Evolutionary conservation across 176 grass and related monocot genomes (phyloP).

Genomic region (maize (Zea mays)): Zm-B73-REFERENCE-NAM-5.0 NC_050096.1:195440501-195441000

Average conservation of each 20-base stretch:
- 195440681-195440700: conserved; percentile 59
- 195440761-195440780: conserved; percentile 56
- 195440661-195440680: conserved; percentile 86
- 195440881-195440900: conserved; percentile 58
- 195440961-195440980: conserved; percentile 68
- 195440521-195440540: conserved; percentile 90
- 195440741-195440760: conserved; percentile 85
- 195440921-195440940: conserved; percentile 72
- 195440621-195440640: conserved; percentile 76
- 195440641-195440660: conserved; percentile 71
- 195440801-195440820: conserved; percentile 71
- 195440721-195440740: conserved; percentile 61
- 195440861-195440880: conserved; percentile 57
- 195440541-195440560: conserved; percentile 65
- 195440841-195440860: conserved; percentile 89
- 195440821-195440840: conserved; percentile 93
- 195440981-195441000: conserved; percentile 76
- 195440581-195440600: conserved; percentile 58
- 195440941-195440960: conserved; percentile 86
- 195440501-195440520: conserved; percentile 80
- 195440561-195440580: conserved; percentile 65
- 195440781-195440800: conserved; percentile 63
- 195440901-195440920: conserved; percentile 64
- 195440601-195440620: conserved; percentile 76
- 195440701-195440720: conserved; percentile 51